Base-by-base conservation (phyloP, 345 rosid species). In the Salix brachista region DNA sequence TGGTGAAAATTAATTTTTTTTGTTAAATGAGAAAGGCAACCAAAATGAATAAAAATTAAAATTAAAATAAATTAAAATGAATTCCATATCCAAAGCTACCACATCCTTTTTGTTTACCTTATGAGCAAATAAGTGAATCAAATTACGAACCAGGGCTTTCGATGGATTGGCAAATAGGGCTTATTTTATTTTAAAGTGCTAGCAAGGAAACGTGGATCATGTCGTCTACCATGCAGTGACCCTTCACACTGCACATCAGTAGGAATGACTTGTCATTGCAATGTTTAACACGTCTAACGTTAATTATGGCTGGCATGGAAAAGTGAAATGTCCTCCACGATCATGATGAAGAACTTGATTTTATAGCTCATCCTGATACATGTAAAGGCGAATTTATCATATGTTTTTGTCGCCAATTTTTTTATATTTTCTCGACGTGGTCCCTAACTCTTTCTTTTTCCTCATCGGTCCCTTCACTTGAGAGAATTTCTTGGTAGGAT, bases 211-310 rank as follows among this genome's bases (percentile, higher is more conserved):
- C 75, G 65, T 64, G 67, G 74, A 56, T 44, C 58, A 37, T 70
- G 67, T 62, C 54, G 61, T 65, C 70, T 30, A 36, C 37, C 41
- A 71, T 69, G 32, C 21, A 71, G 61, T 46, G 66, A 74, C 16
- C 48, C 13, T 44, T 44, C 76, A 74, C 41, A 28, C 26, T 70
- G 52, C 17, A 9, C 2, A 21, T 21, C 68, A 48, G 30, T 19
- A 66, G 42, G n/a, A 64, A 81, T 70, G 72, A 82, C 84, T 75
- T 42, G 52, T 82, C 80, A 65, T 64, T 30, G 18, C 69, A 77
- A 73, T 67, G 72, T 62, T 77, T 77, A 30, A 73, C 77, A 67
- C 65, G 69, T 77, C 18, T 19, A 21, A 72, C 44, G 56, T 68
- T 48, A 73, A 36, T 36, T 5, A 75, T 44, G 41, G 73, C 42